phyloP scores from a whole-genome alignment of 345 rosid genomes.

The Eucalyptus leucophloia region DNA sequence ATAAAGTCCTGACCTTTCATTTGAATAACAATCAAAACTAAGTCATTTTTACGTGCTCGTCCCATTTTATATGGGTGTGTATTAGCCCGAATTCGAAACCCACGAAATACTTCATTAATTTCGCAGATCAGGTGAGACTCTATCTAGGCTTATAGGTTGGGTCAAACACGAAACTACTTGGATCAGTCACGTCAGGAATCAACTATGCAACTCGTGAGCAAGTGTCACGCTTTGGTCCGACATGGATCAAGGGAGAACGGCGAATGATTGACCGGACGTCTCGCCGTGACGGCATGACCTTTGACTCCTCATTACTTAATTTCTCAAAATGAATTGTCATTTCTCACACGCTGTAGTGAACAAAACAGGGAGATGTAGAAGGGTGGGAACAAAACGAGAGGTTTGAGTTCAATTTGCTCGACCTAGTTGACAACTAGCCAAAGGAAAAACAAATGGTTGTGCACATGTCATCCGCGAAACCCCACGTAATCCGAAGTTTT shows the following conservation, averaged over 20 bases:
- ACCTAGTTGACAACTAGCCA: too few species aligned
- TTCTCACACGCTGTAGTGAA: too few species aligned
- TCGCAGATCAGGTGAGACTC: background rate
- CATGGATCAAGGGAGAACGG: too few species aligned
- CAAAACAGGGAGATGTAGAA: too few species aligned
- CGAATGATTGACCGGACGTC: too few species aligned
- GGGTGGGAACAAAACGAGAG: too few species aligned
- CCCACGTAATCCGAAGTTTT: background rate
- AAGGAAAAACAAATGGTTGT: background rate
- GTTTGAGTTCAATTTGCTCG: too few species aligned
- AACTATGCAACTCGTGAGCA: background rate
- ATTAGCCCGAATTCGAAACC: background rate
- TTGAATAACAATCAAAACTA: background rate
- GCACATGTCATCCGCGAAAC: background rate
- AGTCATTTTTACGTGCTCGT: background rate
- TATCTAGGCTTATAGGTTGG: background rate
- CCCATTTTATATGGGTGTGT: background rate
- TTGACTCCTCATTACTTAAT: too few species aligned
- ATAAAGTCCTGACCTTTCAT: too few species aligned
- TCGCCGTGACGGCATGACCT: background rate
- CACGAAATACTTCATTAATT: background rate
- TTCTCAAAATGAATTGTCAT: too few species aligned
- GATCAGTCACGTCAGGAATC: background rate
- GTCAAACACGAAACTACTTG: background rate
- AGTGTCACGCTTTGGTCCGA: background rate